These are phyloP conservation scores for Vigna mungo DNA, from an alignment of 306 rosid genomes.

Conservation along the genomic window DNA sequence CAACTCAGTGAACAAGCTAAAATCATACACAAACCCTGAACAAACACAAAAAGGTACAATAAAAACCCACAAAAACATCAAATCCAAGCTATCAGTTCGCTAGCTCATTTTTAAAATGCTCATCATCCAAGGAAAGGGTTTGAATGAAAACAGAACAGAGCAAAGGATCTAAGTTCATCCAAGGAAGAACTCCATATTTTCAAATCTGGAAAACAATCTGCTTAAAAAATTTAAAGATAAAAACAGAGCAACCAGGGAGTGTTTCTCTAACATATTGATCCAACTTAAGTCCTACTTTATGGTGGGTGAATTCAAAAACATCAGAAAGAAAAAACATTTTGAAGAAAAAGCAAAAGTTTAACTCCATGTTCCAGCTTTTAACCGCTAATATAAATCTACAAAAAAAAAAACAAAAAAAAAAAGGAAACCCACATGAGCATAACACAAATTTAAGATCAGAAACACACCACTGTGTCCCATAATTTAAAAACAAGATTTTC, in stretches of 20 bases:
- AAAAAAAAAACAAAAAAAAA: not conserved
- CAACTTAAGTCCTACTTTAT: conserved; percentile 8
- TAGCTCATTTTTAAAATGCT: not conserved
- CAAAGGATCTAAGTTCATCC: conserved; percentile 20
- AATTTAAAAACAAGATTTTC: not conserved
- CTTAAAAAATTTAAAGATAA: not conserved
- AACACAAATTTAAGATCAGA: not conserved
- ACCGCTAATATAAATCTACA: conserved; percentile 7
- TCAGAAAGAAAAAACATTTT: not conserved
- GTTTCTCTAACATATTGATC: not conserved
- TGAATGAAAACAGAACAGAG: conserved; percentile 23
- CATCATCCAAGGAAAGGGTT: not conserved
- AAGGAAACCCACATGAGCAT: not conserved
- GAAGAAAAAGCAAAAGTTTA: not conserved
- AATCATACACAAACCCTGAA: not conserved
- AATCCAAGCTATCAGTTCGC: conserved; percentile 15
- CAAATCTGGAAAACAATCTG: conserved; percentile 37
- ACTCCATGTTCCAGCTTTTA: not conserved
- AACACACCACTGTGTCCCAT: not conserved
- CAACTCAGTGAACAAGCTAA: conserved; percentile 17
- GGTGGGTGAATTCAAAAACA: conserved; percentile 9
- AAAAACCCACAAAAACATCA: conserved; percentile 21
- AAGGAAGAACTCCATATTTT: conserved; percentile 11
- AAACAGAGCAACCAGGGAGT: not conserved
- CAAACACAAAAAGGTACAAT: not conserved